Base-by-base conservation (phyloP, 2,329 filamentous ascomycete species). In the Colletotrichum spinosum region DNA sequence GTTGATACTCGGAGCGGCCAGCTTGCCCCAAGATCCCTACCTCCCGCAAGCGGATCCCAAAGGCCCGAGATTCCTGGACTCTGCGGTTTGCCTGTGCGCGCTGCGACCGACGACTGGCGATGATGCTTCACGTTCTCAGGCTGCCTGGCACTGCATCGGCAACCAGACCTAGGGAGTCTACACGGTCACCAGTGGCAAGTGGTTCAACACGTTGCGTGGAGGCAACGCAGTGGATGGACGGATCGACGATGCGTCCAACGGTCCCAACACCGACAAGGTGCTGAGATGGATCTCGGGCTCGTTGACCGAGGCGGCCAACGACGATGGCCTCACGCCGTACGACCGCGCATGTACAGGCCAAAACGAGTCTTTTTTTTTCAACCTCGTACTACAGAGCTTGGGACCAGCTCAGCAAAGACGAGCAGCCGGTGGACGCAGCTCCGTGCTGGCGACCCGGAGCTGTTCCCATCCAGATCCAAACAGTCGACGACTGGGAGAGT, bases 111-210 rank as follows among this genome's bases (percentile, higher is more conserved):
- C 71, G 3, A 70, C 73, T 2, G 60, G 54, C 2, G 59, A 62
- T 3, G 53, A 53, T 2, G 55, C 63, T 12, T 57, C 68, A 25
- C 58, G 65, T 10, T 17, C 17, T 2, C 17, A 3, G 17, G 70
- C 72, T 10, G 72, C 73, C n/a, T 83, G 80, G 80, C 79, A 80
- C 64, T 83, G 80, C 66, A 78, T 81, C 37, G 80, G 80, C 11
- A 80, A 82, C 63, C 80, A 81, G 67, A 81, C 78, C 0, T 70
- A 80, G 48, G 74, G 73, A 2, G 73, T 80, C 1, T 80, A 80
- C 57, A 67, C 63, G 2, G 71, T 72, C 15, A 78, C 69, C 17
- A 74, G 70, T 3, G 80, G 80, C 5, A 82, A 81, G 63, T 83
- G 80, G 80, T 83, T 80, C 64, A 71, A 75, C 11, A 71, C 75